phyloP scores from a whole-genome alignment of 2,329 filamentous ascomycete genomes.

The Colletotrichum sublineola region DNA sequence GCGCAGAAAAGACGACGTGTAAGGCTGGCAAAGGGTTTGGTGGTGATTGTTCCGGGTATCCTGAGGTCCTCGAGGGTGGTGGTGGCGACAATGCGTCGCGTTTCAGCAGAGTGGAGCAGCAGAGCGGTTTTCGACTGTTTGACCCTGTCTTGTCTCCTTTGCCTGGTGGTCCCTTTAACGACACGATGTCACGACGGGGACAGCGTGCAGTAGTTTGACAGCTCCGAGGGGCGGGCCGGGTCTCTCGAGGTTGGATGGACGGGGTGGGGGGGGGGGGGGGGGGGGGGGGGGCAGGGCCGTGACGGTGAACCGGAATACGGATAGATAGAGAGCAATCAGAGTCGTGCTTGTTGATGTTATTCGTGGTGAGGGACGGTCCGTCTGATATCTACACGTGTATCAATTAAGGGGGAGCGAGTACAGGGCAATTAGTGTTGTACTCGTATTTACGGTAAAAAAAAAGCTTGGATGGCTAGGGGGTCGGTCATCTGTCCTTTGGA shows the following conservation, averaged over 20 bases:
- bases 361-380: neutral
- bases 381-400: neutral
- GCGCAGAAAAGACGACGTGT: neutral
- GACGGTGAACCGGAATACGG: constrained; percentile 3
- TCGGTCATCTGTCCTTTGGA: constrained; percentile 6
- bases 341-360: neutral
- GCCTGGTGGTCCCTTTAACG: constrained; percentile 6
- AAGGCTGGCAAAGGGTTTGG: neutral
- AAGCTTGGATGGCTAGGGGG: constrained; percentile 7
- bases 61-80: neutral
- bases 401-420: neutral
- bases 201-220: neutral
- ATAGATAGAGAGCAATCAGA: neutral
- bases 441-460: neutral
- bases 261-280: neutral
- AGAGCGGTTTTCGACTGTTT: constrained; percentile 13
- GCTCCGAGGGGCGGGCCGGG: neutral
- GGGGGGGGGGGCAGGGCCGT: constrained; percentile 5
- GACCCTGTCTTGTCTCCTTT: neutral
- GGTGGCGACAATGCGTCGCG: constrained; percentile 42
- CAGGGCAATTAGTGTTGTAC: neutral
- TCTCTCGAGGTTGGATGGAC: constrained; percentile 27
- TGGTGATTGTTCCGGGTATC: constrained; percentile 8
- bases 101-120: constrained; percentile 37
- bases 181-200: neutral